phyloP scores from a whole-genome alignment of 257 asterid species.

The Gentiana straminea region DNA sequence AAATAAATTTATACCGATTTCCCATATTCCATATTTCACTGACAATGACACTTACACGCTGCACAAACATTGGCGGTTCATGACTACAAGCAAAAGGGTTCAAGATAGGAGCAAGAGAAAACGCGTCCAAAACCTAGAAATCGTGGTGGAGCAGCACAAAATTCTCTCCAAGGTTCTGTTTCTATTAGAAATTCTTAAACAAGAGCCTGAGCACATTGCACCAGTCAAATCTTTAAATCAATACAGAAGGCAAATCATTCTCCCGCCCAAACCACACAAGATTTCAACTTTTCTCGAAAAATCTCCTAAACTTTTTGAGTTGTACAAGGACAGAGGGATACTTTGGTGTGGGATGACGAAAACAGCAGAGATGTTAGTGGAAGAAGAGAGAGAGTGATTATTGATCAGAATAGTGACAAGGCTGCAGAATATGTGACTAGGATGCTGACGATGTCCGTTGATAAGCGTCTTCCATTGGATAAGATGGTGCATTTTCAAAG shows the following conservation, averaged over 20 bases:
- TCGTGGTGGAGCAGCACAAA: constrained; percentile 64
- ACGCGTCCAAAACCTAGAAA: constrained; percentile 72
- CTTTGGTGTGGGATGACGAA: constrained; percentile 87
- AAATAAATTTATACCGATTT: background rate
- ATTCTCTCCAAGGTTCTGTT: constrained; percentile 46
- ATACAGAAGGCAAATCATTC: constrained; percentile 62
- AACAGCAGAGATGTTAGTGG: constrained; percentile 43
- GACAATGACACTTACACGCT: too few species aligned
- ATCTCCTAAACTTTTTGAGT: constrained; percentile 73
- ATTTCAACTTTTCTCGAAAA: constrained; percentile 61
- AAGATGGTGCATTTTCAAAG: constrained; percentile 74
- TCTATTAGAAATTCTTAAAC: constrained; percentile 55
- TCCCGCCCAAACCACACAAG: constrained; percentile 65
- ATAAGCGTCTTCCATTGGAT: constrained; percentile 58
- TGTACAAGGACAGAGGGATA: constrained; percentile 66
- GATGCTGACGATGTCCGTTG: constrained; percentile 81
- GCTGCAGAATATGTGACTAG: constrained; percentile 67
- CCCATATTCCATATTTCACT: background rate
- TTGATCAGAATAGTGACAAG: constrained; percentile 39
- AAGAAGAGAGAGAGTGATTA: constrained; percentile 51
- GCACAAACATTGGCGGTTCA: constrained; percentile 38
- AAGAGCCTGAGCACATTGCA: constrained; percentile 55
- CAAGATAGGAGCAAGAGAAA: constrained; percentile 89
- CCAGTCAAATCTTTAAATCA: constrained; percentile 43
- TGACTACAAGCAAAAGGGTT: constrained; percentile 83